phyloP scores from a whole-genome alignment of 148 eudicot genomes.

The Camellia japonica region DNA sequence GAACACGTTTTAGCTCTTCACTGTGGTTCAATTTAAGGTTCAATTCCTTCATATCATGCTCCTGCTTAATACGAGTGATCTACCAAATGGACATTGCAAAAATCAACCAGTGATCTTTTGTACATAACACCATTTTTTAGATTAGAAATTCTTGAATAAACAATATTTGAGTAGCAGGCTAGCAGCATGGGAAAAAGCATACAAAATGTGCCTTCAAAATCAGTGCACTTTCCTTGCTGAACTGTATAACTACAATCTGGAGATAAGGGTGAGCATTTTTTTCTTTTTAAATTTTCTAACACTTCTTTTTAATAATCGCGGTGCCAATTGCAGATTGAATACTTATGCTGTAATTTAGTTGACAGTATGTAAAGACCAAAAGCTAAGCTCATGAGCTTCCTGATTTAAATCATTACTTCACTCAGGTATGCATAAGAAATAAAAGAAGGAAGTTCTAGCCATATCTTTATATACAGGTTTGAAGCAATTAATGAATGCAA shows the following conservation, averaged over 20 bases:
- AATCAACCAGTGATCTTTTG: constrained; percentile 2
- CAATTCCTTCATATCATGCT: constrained; percentile 53
- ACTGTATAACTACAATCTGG: not conserved
- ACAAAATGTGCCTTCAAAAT: not conserved
- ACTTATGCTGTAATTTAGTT: no score
- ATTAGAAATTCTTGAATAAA: not conserved
- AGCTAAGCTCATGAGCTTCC: not conserved
- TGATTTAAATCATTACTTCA: not conserved
- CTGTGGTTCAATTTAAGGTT: constrained; percentile 52
- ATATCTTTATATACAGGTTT: not conserved
- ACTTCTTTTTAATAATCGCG: not conserved
- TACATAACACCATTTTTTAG: not conserved
- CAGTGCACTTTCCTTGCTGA: not conserved
- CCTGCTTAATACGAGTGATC: constrained; percentile 63
- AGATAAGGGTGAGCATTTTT: not conserved
- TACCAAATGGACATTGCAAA: constrained; percentile 28
- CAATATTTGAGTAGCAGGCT: not conserved
- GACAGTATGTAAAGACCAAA: not conserved
- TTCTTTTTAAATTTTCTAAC: not conserved
- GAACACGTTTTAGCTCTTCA: constrained; percentile 60
- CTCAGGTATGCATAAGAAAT: constrained; percentile 1
- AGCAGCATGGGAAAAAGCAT: not conserved
- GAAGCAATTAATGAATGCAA: not conserved
- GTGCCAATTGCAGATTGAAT: not conserved
- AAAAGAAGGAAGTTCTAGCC: not conserved